These are phyloP conservation scores for Breviolum minutum DNA, from an alignment of 73 alveolate species.

Conservation along the genomic window DNA sequence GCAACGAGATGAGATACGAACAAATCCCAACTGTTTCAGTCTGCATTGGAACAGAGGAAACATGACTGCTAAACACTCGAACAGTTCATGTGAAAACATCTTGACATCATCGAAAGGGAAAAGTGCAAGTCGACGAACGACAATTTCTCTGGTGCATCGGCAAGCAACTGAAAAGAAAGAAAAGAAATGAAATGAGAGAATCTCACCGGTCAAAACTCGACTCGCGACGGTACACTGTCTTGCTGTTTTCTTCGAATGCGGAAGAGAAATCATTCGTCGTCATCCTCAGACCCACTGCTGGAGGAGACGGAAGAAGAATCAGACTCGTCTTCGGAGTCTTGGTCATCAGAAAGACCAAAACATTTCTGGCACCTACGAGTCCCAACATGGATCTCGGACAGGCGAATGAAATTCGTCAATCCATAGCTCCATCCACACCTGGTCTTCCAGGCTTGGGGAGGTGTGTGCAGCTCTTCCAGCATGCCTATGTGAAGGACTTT, in stretches of 20 bases:
- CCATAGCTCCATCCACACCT: constrained; percentile 23
- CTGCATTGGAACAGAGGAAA: neutral
- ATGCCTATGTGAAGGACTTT: neutral
- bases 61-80: neutral
- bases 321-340: neutral
- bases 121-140: neutral
- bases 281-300: too few species aligned
- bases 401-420: neutral
- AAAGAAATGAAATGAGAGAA: too few species aligned
- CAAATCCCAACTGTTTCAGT: neutral
- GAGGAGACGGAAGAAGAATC: neutral
- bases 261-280: neutral
- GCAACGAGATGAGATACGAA: neutral
- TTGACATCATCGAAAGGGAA: neutral
- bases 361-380: neutral
- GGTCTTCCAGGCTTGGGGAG: neutral
- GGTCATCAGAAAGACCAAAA: too few species aligned
- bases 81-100: neutral
- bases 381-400: neutral
- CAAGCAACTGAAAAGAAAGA: too few species aligned
- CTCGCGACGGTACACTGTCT: too few species aligned
- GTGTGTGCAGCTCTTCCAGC: neutral
- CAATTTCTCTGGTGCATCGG: too few species aligned
- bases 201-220: too few species aligned
- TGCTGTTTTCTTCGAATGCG: too few species aligned